Percentiles rank a stretch among this genome's conserved stretches.
Conservation (phyloP, 2,329 filamentous ascomycete species). For the Stagonosporopsis vannaccii region DNA sequence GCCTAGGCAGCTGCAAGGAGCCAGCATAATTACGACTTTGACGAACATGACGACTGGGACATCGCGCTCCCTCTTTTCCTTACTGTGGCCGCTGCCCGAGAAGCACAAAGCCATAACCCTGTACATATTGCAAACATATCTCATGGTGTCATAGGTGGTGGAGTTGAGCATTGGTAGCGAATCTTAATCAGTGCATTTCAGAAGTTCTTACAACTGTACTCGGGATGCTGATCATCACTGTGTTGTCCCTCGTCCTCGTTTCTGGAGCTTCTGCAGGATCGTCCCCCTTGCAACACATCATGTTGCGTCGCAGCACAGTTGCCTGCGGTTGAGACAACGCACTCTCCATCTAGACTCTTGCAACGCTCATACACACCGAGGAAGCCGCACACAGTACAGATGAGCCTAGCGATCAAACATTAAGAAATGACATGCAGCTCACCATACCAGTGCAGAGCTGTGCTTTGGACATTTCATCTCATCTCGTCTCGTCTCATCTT, state of each 20-base stretch:
- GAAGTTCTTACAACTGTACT: neutral
- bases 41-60: conserved; percentile 22
- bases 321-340: too few relatives aligned
- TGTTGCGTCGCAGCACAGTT: too few relatives aligned
- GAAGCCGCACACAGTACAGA: too few relatives aligned
- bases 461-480: too few relatives aligned
- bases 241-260: too few relatives aligned
- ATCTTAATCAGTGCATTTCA: conserved; percentile 6
- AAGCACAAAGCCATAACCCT: conserved; percentile 8
- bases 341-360: too few relatives aligned
- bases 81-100: neutral
- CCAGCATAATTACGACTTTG: conserved; percentile 9
- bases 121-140: conserved; percentile 22
- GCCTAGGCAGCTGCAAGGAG: neutral
- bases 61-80: conserved; percentile 8
- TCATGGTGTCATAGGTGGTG: conserved; percentile 2
- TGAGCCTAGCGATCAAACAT: too few relatives aligned
- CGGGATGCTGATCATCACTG: neutral
- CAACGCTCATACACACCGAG: too few relatives aligned
- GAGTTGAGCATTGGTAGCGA: conserved; percentile 14
- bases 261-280: too few relatives aligned
- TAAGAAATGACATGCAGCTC: too few relatives aligned
- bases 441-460: too few relatives aligned
- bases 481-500: neutral
- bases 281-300: too few relatives aligned